Conservation (phyloP, 345 rosid species). For the Eucalyptus dawsonii region DNA sequence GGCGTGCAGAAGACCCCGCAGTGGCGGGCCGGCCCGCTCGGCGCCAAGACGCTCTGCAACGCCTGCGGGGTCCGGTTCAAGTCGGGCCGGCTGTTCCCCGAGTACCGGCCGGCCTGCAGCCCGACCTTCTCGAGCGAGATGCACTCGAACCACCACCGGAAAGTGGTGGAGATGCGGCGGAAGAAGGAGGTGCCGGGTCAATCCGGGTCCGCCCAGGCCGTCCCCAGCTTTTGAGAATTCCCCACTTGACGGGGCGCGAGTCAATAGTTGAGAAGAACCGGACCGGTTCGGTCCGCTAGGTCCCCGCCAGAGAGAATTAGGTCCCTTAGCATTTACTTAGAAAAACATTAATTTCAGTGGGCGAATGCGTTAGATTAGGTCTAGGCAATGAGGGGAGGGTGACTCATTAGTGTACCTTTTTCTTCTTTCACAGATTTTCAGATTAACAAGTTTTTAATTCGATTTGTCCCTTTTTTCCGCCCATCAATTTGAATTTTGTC, state of each 20-base stretch:
- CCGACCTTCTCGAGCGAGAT: constrained; percentile 66
- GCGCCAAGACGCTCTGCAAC: constrained; percentile 83
- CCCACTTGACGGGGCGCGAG: neutral
- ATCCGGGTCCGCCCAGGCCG: constrained; percentile 19
- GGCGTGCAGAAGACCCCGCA: constrained; percentile 93
- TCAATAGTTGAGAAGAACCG: neutral
- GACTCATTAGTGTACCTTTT: neutral
- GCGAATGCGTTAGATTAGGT: neutral
- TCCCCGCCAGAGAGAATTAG: neutral
- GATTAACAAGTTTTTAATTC: neutral
- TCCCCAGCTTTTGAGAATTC: constrained; percentile 43
- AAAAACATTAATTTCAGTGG: neutral
- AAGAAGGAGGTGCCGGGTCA: constrained; percentile 23
- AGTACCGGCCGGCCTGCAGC: constrained; percentile 89
- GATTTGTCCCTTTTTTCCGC: neutral
- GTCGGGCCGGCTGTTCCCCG: constrained; percentile 84
- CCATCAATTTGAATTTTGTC: neutral
- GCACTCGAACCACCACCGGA: constrained; percentile 87
- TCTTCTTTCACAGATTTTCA: neutral
- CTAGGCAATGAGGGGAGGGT: neutral
- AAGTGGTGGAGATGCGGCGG: constrained; percentile 76
- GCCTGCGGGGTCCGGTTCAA: constrained; percentile 91
- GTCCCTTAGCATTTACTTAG: neutral
- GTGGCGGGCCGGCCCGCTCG: constrained; percentile 90
- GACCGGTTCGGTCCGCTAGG: neutral